Base-by-base conservation (phyloP, 305 asterid genomes). In the Ruellia speciosa region DNA sequence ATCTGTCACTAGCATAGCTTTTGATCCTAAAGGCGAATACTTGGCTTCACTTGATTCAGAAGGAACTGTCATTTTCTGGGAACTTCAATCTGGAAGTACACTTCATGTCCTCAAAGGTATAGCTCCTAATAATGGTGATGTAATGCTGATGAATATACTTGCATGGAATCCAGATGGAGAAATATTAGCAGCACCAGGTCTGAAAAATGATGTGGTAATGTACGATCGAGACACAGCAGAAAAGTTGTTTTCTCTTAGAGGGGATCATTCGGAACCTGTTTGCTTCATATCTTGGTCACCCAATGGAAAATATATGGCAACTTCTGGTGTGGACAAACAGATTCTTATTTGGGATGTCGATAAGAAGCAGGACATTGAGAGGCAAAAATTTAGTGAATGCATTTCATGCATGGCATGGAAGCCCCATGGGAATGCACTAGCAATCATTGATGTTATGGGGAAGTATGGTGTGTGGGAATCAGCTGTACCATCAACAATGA, bases 121-220 rank as follows among this genome's bases (percentile, higher is more conserved):
- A 64, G 94, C 99, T 70, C 97, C 97, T 52, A 71, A 80, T 62
- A 69, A 86, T 72, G 81, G 77, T 47, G 83, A 79, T 75, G 75
- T 64, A 66, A 75, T 95, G 9, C 57, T 66, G 40, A 58, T 74
- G 81, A 88, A 84, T 67, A 67, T 73, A 66, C 84, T 88, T 68
- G 80, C 85, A 55, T 93, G 97, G 97, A 86, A 94, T 72, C 97
- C 99, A 13, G 97, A 93, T 66, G 97, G 96, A 65, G 97, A 93
- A 62, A 65, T 86, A 77, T 72, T 93, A 72, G 97, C 99, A 48
- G 94, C 83, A 46, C 97, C 99, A 28, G 97, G 97, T 68, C 70
- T 81, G 81, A 84, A 77, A 81, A 93, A 88, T 77, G 96, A 93
- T 62, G 99, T 93, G 63, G 90, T 86, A 55, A 63, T 88, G 86